A percentile compares a stretch with the other conserved stretches of the same genome.
phyloP scores from a whole-genome alignment of 2,329 filamentous ascomycete species.

The Aspergillus novofumigatus region DNA sequence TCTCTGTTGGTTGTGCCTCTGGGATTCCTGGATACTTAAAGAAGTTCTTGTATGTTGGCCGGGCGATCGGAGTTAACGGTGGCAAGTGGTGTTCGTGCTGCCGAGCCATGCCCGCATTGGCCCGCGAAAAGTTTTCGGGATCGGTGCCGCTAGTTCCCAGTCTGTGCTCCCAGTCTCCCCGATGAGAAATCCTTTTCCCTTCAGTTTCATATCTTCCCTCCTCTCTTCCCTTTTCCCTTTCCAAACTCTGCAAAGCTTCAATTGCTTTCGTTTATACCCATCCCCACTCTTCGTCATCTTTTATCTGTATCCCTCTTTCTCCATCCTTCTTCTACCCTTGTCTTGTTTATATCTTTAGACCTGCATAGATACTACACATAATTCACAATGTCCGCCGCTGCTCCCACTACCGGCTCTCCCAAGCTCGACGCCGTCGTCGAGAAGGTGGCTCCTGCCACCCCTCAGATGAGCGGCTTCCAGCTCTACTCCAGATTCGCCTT shows the following conservation, averaged over 20 bases:
- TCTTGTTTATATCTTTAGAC: constrained; percentile 9
- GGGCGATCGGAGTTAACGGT: constrained; percentile 19
- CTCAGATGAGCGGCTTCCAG: constrained; percentile 56
- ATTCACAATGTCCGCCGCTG: constrained; percentile 38
- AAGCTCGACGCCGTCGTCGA: constrained; percentile 43
- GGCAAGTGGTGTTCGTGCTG: constrained; percentile 10
- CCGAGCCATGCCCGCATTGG: constrained; percentile 20
- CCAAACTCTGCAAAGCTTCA: constrained; percentile 16
- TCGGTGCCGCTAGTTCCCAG: constrained; percentile 18
- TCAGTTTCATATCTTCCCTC: constrained; percentile 26
- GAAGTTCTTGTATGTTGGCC: constrained; percentile 8
- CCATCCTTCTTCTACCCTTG: constrained; percentile 11
- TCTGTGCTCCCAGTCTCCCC: neutral
- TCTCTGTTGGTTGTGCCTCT: neutral
- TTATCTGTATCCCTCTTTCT: constrained; percentile 8
- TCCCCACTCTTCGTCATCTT: constrained; percentile 1
- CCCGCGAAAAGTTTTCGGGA: constrained; percentile 33
- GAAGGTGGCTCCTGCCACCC: constrained; percentile 12
- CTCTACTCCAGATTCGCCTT: constrained; percentile 97
- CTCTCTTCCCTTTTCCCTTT: constrained; percentile 12
- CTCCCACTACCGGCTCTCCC: constrained; percentile 47
- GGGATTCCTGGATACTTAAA: neutral
- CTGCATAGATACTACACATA: constrained; percentile 14
- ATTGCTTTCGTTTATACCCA: constrained; percentile 11
- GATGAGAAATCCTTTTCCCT: constrained; percentile 10